Base-by-base conservation (phyloP, 1,284 basidiomycete genomes). In the Fistulina hepatica region DNA sequence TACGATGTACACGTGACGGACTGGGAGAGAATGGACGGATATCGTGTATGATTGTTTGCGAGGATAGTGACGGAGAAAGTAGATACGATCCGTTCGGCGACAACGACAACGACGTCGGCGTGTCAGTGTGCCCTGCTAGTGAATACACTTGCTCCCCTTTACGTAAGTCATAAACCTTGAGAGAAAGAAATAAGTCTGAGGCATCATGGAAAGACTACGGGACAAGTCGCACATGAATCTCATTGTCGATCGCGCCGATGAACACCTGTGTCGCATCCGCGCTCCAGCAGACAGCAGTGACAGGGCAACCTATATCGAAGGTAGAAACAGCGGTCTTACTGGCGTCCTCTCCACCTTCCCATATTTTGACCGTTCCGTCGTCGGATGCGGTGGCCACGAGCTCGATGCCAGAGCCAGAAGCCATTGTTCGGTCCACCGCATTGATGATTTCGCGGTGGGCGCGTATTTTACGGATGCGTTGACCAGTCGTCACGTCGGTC, bases 251-350 rank as follows among this genome's bases (percentile, higher is more conserved):
- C 6, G 85, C 90, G 7, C 81, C 89, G n/a, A 86, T 75, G 48
- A 86, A 95, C 40, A 92, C 68, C 45, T 76, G 82, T 45, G 83
- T 71, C 0, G 86, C 92, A 52, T 95, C 91, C 26, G 74, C 75
- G 49, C 85, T 83, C 90, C 89, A 95, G 52, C 82, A 84, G 0
- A 94, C 90, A 1, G 82, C 71, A n/a, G 91, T 95, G 20, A 89
- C 82, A 0, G 92, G 91, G 52, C 85, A 84, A 2, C 84, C 85
- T 33, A 94, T 55, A 46, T 90, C 79, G 50, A 90, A 83, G 22
- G 80, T 76, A 15, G 80, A 78, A 10, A 94, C 74, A 16, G 83
- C 71, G 6, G 75, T 65, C 57, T 90, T 93, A 1, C 63, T 57
- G n/a, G 77, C 79, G 21, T 88, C 76, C 5, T 80, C 76, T 1